phyloP scores from a whole-genome alignment of 805 yeast genomes.

The Isabelozyma pseudorhagii region DNA sequence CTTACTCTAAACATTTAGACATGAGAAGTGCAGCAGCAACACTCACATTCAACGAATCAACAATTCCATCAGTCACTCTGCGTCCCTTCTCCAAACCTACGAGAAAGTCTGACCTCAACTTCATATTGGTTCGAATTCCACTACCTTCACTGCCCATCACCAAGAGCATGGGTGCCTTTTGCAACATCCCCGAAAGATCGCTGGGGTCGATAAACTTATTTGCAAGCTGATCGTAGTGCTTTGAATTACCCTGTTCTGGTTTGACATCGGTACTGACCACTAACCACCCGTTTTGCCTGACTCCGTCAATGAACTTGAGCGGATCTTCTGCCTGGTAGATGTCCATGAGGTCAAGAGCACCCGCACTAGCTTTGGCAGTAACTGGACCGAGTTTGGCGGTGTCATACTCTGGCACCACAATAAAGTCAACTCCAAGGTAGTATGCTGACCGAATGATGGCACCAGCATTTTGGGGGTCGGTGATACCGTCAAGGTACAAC shows the following conservation, averaged over 20 bases:
- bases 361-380: constrained; percentile 78
- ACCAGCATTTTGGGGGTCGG: constrained; percentile 87
- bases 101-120: constrained; percentile 53
- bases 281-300: constrained; percentile 64
- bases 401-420: constrained; percentile 65
- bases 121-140: constrained; percentile 70
- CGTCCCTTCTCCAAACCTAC: constrained; percentile 39
- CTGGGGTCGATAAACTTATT: constrained; percentile 34
- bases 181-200: constrained; percentile 44
- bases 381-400: constrained; percentile 75
- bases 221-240: constrained; percentile 26
- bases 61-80: constrained; percentile 24
- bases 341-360: constrained; percentile 74
- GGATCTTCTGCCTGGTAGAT: constrained; percentile 60
- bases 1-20: constrained; percentile 4
- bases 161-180: constrained; percentile 57
- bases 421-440: constrained; percentile 78
- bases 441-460: constrained; percentile 78
- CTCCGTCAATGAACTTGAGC: constrained; percentile 55
- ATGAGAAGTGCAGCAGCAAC: constrained; percentile 80
- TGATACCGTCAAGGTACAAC: constrained; percentile 69
- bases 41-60: constrained; percentile 85
- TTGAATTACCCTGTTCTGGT: constrained; percentile 22
- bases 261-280: constrained; percentile 59
- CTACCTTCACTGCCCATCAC: constrained; percentile 84